phyloP scores from a whole-genome alignment of 2,329 filamentous ascomycete genomes.

The Cercospora canescens region DNA sequence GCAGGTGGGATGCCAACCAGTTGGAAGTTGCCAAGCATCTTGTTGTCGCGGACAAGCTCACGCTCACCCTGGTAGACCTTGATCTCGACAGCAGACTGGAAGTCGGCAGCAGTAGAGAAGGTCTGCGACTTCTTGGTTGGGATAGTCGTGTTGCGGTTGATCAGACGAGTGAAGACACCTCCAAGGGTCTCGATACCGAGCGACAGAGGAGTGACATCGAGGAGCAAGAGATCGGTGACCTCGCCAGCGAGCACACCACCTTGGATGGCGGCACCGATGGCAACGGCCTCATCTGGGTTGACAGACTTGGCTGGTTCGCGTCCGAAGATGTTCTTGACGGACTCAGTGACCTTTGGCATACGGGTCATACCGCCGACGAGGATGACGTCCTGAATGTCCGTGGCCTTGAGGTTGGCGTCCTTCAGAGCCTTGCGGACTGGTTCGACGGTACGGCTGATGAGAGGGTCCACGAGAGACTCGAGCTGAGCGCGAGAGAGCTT shows the following conservation, averaged over 20 bases:
- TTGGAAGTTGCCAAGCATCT: conserved; percentile 98
- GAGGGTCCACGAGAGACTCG: conserved; percentile 86
- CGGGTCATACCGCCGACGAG: conserved; percentile 98
- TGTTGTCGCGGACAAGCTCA: conserved; percentile 98
- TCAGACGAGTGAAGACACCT: conserved; percentile 95
- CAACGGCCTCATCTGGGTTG: conserved; percentile 97
- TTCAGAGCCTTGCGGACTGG: conserved; percentile 96
- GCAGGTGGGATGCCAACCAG: conserved; percentile 95
- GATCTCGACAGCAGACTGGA: conserved; percentile 98
- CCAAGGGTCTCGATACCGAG: conserved; percentile 98
- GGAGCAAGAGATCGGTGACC: conserved; percentile 91
- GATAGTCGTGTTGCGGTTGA: conserved; percentile 99
- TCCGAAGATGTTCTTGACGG: conserved; percentile 94
- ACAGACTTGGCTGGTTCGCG: conserved; percentile 97
- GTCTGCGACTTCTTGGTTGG: conserved; percentile 99
- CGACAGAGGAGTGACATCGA: conserved; percentile 93
- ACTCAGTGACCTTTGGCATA: conserved; percentile 97
- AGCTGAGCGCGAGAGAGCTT: conserved; percentile 93
- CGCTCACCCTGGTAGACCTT: conserved; percentile 99
- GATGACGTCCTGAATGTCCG: conserved; percentile 97
- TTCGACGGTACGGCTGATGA: conserved; percentile 83
- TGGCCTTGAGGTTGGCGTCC: conserved; percentile 86
- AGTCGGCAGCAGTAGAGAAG: conserved; percentile 96
- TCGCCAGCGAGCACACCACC: conserved; percentile 95
- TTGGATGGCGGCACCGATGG: conserved; percentile 95